Evolutionary conservation across 139 green algal species (phyloP), one percentile per base, ranked within the genome.

Genomic region (Chlorella sp.): DNA sequence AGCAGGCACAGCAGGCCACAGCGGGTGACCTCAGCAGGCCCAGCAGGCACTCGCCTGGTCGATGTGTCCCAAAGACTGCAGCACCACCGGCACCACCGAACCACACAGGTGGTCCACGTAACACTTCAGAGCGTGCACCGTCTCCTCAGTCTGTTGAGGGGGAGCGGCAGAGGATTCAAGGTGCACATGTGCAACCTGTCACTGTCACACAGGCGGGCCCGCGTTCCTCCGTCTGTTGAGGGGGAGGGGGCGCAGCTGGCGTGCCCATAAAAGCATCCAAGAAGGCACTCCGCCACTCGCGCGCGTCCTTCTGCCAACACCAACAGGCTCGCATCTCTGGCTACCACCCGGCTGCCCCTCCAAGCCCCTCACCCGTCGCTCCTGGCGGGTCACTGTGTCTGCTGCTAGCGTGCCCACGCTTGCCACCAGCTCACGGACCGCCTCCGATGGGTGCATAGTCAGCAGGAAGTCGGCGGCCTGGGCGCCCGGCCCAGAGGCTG

Each of bases 41-140:
- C 58, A 65, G 32, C 24, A 69, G 28, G 22, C 1, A 17, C 64
- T 9, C 38, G 54, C 72, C 72, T 77, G 41, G 1, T 77, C 41
- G 4, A 46, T 9, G 17, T 40, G 41, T 19, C 32, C 64, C 64
- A 30, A 28, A n/a, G 14, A 22, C 58, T 73, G 56, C 76, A 82
- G 36, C 38, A 38, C n/a, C 76, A 24, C 7, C 13, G 60, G 76
- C 38, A 72, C 19, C 24, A 41, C 28, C 36, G 28, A 17, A 8
- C 8, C 38, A 38, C 56, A 72, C 40, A 82, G 28, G 58, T 82
- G 76, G 26, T 82, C 58, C 24, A 73, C 38, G 24, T 56, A 43
- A 1, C 26, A 54, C 11, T 40, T 58, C 76, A 82, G 22, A 40
- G 76, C 76, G 32, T 82, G 76, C 76, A 82, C n/a, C 5, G 58